Evolutionary conservation across 2,329 filamentous ascomycete species (phyloP).

Genomic region (Aspergillus pseudoterreus): DNA sequence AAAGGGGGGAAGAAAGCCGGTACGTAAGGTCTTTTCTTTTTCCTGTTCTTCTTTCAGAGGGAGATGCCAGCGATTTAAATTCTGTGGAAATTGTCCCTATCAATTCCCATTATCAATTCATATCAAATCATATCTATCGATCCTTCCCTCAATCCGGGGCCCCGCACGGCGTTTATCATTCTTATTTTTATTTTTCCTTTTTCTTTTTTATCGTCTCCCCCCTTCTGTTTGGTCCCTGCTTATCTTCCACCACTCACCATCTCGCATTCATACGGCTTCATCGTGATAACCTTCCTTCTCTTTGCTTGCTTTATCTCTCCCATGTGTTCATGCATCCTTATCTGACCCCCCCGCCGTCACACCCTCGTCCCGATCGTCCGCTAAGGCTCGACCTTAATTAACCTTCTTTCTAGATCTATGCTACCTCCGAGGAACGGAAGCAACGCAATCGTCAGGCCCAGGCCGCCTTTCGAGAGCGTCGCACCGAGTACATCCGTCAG

Average conservation of each 20-base stretch:
- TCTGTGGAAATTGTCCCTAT: background rate
- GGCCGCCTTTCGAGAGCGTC: conserved; percentile 91
- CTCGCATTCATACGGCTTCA: background rate
- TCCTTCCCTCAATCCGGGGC: conserved; percentile 23
- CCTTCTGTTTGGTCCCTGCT: background rate
- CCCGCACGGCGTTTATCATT: conserved; percentile 25
- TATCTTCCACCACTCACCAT: background rate
- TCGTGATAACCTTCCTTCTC: conserved; percentile 6
- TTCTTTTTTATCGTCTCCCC: conserved; percentile 2
- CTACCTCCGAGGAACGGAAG: conserved; percentile 96
- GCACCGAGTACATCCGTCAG: conserved; percentile 99
- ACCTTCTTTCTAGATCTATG: conserved; percentile 71
- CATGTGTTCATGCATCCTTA: background rate
- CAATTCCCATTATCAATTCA: background rate
- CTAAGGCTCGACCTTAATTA: conserved; percentile 5
- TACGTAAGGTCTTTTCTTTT: conserved; percentile 49
- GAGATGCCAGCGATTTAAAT: background rate
- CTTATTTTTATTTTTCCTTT: conserved; percentile 5
- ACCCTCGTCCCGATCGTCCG: conserved; percentile 1
- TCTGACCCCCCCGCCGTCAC: background rate
- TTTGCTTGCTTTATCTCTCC: background rate
- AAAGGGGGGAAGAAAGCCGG: conserved; percentile 95
- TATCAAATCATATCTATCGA: background rate
- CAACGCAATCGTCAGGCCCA: conserved; percentile 96
- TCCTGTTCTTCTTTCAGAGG: conserved; percentile 7